Percentiles rank a stretch among this genome's conserved stretches.
Conservation (phyloP, 225 moss, liverwort and hornwort genomes). For the Anthoceros angustus region DNA sequence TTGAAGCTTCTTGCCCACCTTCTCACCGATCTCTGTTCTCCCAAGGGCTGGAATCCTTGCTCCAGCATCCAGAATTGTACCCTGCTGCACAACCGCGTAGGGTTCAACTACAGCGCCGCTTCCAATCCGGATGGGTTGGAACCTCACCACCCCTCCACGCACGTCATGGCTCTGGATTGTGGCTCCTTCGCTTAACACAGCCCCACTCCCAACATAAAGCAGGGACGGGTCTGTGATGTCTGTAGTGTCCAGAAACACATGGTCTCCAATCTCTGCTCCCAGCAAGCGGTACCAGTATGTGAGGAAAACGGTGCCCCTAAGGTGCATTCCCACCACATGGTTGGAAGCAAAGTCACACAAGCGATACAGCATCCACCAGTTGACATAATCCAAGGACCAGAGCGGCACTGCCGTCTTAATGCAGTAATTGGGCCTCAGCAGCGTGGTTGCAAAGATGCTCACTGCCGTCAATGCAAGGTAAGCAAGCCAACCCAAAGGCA, state of each 20-base stretch:
- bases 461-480: neutral
- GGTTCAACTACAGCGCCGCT: conserved; percentile 15
- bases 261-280: conserved; percentile 18
- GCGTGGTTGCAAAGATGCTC: conserved; percentile 12
- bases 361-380: conserved; percentile 27
- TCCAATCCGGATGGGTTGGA: conserved; percentile 16
- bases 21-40: conserved; percentile 13
- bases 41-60: conserved; percentile 17
- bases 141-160: conserved; percentile 16
- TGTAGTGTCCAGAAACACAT: conserved; percentile 15
- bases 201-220: conserved; percentile 14
- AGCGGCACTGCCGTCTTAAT: conserved; percentile 13
- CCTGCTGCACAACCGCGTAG: conserved; percentile 18
- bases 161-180: conserved; percentile 30
- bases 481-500: neutral
- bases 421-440: conserved; percentile 11
- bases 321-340: conserved; percentile 11
- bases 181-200: conserved; percentile 19
- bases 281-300: conserved; percentile 19
- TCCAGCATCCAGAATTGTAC: conserved; percentile 13
- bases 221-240: conserved; percentile 28
- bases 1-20: neutral
- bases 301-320: conserved; percentile 18
- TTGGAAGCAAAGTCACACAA: conserved; percentile 21
- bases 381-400: conserved; percentile 24